Conservation (phyloP, 176 grass and related monocot genomes). For the Chrysopogon serrulatus region DNA sequence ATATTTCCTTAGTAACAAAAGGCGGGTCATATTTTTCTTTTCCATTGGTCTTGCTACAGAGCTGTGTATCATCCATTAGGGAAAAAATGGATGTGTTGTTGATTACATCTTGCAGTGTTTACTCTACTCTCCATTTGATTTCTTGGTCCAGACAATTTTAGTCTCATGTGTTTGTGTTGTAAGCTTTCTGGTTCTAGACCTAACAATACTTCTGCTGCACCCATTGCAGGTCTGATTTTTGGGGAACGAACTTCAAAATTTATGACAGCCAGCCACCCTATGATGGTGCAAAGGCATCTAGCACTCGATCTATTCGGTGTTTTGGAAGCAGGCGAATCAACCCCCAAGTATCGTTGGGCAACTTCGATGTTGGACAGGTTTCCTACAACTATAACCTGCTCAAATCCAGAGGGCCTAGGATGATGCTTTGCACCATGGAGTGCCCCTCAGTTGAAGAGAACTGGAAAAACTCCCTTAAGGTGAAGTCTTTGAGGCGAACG, state of each 20-base stretch:
- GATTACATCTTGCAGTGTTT: neutral
- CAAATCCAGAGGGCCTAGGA: conserved; percentile 61
- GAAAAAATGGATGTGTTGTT: neutral
- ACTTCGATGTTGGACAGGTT: conserved; percentile 49
- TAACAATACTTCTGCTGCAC: neutral
- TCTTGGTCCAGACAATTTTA: neutral
- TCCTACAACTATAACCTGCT: conserved; percentile 62
- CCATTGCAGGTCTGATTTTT: conserved; percentile 52
- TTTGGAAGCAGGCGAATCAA: conserved; percentile 56
- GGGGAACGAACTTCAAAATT: conserved; percentile 57
- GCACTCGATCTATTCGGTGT: conserved; percentile 20
- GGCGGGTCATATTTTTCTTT: neutral
- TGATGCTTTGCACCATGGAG: conserved; percentile 45
- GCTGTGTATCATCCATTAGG: neutral
- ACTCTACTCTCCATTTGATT: neutral
- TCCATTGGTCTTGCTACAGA: neutral
- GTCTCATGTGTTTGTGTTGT: neutral
- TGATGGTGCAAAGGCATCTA: conserved; percentile 34
- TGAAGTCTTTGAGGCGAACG: neutral
- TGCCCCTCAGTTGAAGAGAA: conserved; percentile 26
- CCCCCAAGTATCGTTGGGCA: conserved; percentile 35
- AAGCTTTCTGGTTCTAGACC: neutral
- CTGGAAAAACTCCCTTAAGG: conserved; percentile 22
- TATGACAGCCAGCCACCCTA: conserved; percentile 48
- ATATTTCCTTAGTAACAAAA: neutral